A percentile compares a stretch with the other conserved stretches of the same genome.
Conservation (phyloP, 2,329 filamentous ascomycete species). For the Parafenestella ontariensis region DNA sequence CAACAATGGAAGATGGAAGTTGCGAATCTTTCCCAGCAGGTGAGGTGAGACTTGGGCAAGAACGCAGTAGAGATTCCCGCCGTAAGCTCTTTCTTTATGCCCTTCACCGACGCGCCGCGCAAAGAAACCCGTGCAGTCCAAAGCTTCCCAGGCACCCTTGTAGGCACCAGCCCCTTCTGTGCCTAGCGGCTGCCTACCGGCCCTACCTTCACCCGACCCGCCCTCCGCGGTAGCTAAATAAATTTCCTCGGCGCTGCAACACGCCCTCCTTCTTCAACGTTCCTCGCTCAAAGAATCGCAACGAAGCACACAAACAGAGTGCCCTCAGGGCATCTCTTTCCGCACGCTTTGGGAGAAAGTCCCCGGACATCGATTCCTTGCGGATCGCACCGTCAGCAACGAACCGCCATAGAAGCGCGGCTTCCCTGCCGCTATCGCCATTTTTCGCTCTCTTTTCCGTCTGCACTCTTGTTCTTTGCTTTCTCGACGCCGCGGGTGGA, state of each 20-base stretch:
- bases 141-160: constrained; percentile 38
- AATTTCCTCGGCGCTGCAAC: constrained; percentile 20
- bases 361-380: constrained; percentile 82
- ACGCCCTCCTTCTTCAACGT: constrained; percentile 61
- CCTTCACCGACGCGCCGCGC: constrained; percentile 21
- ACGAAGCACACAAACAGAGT: constrained; percentile 93
- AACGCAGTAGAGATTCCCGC: constrained; percentile 7
- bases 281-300: constrained; percentile 99
- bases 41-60: not conserved
- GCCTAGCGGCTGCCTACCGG: constrained; percentile 39
- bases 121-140: constrained; percentile 27
- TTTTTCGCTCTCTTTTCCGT: constrained; percentile 59
- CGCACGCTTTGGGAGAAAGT: constrained; percentile 99
- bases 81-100: constrained; percentile 18
- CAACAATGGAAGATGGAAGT: not conserved
- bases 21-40: not conserved
- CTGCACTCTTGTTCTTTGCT: constrained; percentile 56
- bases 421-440: constrained; percentile 59
- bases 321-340: constrained; percentile 41
- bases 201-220: constrained; percentile 29
- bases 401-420: constrained; percentile 99
- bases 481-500: constrained; percentile 37
- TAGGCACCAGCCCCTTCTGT: constrained; percentile 29
- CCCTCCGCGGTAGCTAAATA: constrained; percentile 24
- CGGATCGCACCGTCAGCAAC: constrained; percentile 78